Conservation (phyloP, 2,329 filamentous ascomycete species). For the Lecanosticta acicola region DNA sequence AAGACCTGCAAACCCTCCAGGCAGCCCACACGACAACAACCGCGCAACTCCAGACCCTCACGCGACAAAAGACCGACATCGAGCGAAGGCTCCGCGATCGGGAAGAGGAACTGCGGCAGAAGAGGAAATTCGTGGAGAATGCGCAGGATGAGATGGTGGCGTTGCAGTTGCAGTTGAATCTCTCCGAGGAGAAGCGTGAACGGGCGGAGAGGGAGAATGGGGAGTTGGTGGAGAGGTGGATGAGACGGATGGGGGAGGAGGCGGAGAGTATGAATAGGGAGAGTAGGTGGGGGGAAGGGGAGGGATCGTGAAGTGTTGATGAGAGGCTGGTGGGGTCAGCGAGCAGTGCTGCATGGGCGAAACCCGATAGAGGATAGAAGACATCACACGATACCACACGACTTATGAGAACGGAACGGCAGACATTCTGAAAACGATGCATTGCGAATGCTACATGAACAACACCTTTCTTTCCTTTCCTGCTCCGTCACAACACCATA, state of each 20-base stretch:
- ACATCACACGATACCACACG: too few species aligned
- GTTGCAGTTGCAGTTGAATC: conserved; percentile 78
- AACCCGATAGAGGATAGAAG: too few species aligned
- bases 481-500: too few species aligned
- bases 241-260: conserved; percentile 79
- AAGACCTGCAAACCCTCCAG: conserved; percentile 61
- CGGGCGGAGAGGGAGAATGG: conserved; percentile 77
- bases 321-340: too few species aligned
- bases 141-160: conserved; percentile 91
- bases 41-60: conserved; percentile 56
- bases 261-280: conserved; percentile 76
- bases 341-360: too few species aligned
- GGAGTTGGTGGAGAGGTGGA: conserved; percentile 85
- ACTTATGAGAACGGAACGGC: too few species aligned
- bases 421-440: too few species aligned
- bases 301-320: not conserved
- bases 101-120: conserved; percentile 78
- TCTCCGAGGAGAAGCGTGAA: conserved; percentile 70
- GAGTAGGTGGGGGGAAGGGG: conserved; percentile 23
- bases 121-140: conserved; percentile 76
- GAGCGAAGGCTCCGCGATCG: conserved; percentile 67
- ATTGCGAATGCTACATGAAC: too few species aligned
- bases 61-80: conserved; percentile 57
- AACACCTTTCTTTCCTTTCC: too few species aligned
- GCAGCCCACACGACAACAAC: conserved; percentile 55